Evolutionary conservation across 768 basidiomycete genomes (phyloP).

Genomic region (Leccinum fibrillosum): DNA sequence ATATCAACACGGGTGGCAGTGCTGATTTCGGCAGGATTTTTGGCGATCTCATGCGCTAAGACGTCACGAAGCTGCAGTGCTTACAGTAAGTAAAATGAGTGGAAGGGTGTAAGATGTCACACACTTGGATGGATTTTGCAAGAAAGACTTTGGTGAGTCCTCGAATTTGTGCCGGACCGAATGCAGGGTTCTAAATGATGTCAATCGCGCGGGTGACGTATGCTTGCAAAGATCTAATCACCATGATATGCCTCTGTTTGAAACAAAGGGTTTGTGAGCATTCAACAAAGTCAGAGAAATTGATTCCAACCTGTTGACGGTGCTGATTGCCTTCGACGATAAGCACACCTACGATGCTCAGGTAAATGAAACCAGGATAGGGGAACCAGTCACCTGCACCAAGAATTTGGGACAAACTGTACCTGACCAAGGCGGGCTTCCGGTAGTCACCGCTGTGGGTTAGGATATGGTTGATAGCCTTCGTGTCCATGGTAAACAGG

Average conservation of each 20-base stretch:
- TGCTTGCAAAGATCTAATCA: neutral
- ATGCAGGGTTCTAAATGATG: slow-evolving; percentile 56
- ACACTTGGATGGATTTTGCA: slow-evolving; percentile 51
- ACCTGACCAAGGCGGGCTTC: slow-evolving; percentile 1
- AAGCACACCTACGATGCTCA: slow-evolving; percentile 1
- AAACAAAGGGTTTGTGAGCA: neutral
- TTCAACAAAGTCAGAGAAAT: neutral
- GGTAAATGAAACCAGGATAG: no score
- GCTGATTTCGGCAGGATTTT: slow-evolving; percentile 12
- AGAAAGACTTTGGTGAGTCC: slow-evolving; percentile 54
- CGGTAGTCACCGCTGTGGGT: slow-evolving; percentile 1
- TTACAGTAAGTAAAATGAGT: neutral
- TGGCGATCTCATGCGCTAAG: slow-evolving; percentile 34
- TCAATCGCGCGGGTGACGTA: neutral
- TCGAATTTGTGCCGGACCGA: slow-evolving; percentile 55
- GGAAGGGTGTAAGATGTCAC: neutral
- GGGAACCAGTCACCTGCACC: neutral
- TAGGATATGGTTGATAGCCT: slow-evolving; percentile 5
- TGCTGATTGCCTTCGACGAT: slow-evolving; percentile 25
- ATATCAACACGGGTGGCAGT: slow-evolving; percentile 26
- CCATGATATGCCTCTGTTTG: slow-evolving; percentile 26
- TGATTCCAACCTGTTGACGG: slow-evolving; percentile 32
- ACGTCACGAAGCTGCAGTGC: slow-evolving; percentile 40
- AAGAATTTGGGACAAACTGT: neutral
- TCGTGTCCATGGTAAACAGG: slow-evolving; percentile 1